Base-by-base conservation (phyloP, 2,329 filamentous ascomycete genomes). In the Cercospora janseana region DNA sequence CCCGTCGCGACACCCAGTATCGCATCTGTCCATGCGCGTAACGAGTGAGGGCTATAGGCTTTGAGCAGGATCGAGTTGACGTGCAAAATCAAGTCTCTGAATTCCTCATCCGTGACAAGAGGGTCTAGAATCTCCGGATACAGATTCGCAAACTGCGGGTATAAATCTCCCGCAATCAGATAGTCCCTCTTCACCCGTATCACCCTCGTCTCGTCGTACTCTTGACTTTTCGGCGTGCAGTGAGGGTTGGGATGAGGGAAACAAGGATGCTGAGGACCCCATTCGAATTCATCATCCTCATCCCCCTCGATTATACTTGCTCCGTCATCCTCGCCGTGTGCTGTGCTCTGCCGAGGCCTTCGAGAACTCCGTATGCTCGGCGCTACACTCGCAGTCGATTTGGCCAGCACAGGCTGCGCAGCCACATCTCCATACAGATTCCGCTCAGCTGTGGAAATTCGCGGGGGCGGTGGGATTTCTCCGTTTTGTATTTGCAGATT, bases 111-210 rank as follows among this genome's bases (percentile, higher is more conserved):
- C 1, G 82, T 79, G 34, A 98, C 73, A 24, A 91, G 82, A 0
- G 90, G 88, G 59, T 96, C 91, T 6, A 98, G 76, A 51, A 98
- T 95, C 66, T 98, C 93, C 0, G 93, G 93, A 63, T 98, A 98
- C 2, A 96, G 76, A 63, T 97, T 96, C 12, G 88, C 93, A 66
- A 94, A 97, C 0, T 91, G 89, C 0, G 93, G 93, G 1, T 91
- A 92, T 21, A 95, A 74, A 69, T 98, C 93, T 27, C 92, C 93
- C 54, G 85, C 81, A 23, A 91, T 70, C 71, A 97, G 85, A 60
- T 91, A 98, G 70, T 98, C 93, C 32, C 93, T 81, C 51, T 85
- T 84, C 56, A 98, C 86, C 12, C 93, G 85, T 63, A 98, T 96
- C 57, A 98, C 87, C 49, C 92, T 85, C 2, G 93, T 98, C 5